Evolutionary conservation across 2,329 filamentous ascomycete species (phyloP).

Genomic region (Talaromyces verruculosus): DNA sequence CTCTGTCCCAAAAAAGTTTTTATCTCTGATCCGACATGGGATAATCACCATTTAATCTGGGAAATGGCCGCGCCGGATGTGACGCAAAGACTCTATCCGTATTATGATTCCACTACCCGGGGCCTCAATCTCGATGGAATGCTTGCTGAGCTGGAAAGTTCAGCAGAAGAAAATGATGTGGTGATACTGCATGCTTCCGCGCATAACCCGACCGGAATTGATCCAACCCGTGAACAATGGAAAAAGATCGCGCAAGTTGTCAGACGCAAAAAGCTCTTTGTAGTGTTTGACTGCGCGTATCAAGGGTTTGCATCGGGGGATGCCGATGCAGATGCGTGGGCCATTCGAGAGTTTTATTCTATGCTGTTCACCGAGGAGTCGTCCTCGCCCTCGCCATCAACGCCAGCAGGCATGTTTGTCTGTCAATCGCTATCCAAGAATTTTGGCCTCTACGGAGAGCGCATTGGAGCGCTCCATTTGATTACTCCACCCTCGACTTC

Average conservation of each 20-base stretch:
- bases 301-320: constrained; percentile 90
- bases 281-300: constrained; percentile 92
- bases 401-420: constrained; percentile 54
- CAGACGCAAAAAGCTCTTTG: constrained; percentile 72
- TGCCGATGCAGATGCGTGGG: constrained; percentile 73
- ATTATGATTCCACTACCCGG: constrained; percentile 65
- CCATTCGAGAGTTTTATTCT: constrained; percentile 80
- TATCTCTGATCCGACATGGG: constrained; percentile 88
- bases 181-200: constrained; percentile 88
- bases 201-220: constrained; percentile 93
- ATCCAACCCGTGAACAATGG: constrained; percentile 84
- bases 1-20: constrained; percentile 69
- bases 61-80: constrained; percentile 51
- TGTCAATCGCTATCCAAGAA: constrained; percentile 57
- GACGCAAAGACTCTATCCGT: constrained; percentile 65
- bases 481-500: constrained; percentile 20
- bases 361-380: constrained; percentile 54
- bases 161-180: constrained; percentile 72
- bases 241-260: constrained; percentile 72
- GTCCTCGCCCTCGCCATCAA: constrained; percentile 9
- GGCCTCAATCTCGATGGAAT: constrained; percentile 41
- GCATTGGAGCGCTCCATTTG: constrained; percentile 79
- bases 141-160: constrained; percentile 78
- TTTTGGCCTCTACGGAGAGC: constrained; percentile 81
- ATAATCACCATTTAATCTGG: constrained; percentile 93